Conservation (phyloP, 352 stramenopile species). For the Phytopythium kandeliae region DNA sequence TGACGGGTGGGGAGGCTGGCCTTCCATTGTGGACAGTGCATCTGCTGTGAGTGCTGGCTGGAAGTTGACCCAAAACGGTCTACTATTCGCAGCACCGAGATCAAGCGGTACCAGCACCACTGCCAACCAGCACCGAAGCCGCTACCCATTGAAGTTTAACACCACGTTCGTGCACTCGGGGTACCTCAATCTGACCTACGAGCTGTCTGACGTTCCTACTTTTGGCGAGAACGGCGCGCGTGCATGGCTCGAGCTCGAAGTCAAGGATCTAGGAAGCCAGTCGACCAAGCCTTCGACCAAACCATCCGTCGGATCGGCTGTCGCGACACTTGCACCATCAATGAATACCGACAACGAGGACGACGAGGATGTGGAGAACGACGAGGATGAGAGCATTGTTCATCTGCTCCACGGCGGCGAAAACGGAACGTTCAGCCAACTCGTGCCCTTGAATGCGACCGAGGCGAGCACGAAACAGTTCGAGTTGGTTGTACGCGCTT, state of each 20-base stretch:
- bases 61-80: conserved; percentile 59
- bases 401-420: conserved; percentile 56
- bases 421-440: conserved; percentile 58
- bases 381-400: conserved; percentile 24
- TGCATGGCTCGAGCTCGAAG: conserved; percentile 70
- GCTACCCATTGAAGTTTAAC: conserved; percentile 51
- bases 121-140: conserved; percentile 20
- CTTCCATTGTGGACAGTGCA: conserved; percentile 38
- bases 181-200: conserved; percentile 60
- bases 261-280: conserved; percentile 16
- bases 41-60: conserved; percentile 36
- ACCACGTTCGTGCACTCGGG: conserved; percentile 46
- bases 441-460: conserved; percentile 53
- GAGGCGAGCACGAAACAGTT: conserved; percentile 40
- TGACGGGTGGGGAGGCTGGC: conserved; percentile 55
- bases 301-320: conserved; percentile 4
- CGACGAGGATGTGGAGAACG: conserved; percentile 15
- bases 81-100: conserved; percentile 25
- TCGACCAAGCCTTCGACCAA: conserved; percentile 8
- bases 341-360: conserved; percentile 5
- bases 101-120: background rate
- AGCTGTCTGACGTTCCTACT: conserved; percentile 52
- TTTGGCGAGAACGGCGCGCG: conserved; percentile 49
- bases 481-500: conserved; percentile 49
- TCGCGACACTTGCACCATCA: background rate